These are phyloP conservation scores for Fusarium concolor DNA, from an alignment of 2,329 filamentous ascomycete genomes.

Conservation along the genomic window DNA sequence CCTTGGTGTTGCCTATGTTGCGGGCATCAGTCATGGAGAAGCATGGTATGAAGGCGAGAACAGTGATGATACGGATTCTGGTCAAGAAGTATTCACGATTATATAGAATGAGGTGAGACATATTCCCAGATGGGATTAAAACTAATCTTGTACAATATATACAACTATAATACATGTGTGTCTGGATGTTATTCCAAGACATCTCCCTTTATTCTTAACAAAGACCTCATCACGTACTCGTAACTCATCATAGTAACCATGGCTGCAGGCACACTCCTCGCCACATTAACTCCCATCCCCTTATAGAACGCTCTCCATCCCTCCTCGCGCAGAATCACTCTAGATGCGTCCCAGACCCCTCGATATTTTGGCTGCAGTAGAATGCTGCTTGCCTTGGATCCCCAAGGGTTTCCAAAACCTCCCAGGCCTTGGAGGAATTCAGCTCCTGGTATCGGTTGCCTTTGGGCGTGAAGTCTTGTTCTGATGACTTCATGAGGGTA, in stretches of 20 bases:
- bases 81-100: constrained; percentile 10
- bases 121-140: neutral
- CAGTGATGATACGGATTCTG: neutral
- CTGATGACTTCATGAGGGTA: constrained; percentile 98
- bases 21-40: constrained; percentile 29
- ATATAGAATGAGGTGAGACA: neutral
- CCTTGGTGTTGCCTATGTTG: constrained; percentile 22
- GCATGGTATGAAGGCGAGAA: neutral
- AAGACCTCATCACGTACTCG: constrained; percentile 74
- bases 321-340: constrained; percentile 87
- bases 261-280: constrained; percentile 91
- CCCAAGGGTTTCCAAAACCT: constrained; percentile 37
- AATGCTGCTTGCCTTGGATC: constrained; percentile 22
- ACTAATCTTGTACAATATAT: neutral
- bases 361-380: constrained; percentile 67
- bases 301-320: constrained; percentile 97
- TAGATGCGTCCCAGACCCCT: constrained; percentile 82
- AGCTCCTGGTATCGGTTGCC: constrained; percentile 70
- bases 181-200: neutral
- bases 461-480: constrained; percentile 92
- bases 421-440: constrained; percentile 63
- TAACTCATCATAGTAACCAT: constrained; percentile 98
- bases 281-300: constrained; percentile 96
- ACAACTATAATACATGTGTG: neutral
- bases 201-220: constrained; percentile 5